phyloP scores from a whole-genome alignment of 805 yeast genomes.

The Ogataea nitratoaversa region DNA sequence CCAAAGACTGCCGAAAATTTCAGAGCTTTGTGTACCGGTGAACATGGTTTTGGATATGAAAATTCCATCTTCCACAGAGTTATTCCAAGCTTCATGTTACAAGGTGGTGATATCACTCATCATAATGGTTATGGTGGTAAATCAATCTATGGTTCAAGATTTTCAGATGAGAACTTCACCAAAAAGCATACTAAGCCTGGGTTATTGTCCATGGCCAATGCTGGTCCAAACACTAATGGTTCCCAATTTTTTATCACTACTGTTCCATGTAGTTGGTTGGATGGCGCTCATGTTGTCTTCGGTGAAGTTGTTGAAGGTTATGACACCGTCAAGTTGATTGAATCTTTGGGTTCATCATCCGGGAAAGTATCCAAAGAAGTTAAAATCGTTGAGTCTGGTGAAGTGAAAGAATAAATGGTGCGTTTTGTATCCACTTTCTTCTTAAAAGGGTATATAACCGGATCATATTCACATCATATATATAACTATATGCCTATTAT shows the following conservation, averaged over 20 bases:
- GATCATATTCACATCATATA: no score
- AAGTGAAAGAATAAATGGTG: conserved; percentile 33
- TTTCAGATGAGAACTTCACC: conserved; percentile 72
- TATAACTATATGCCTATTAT: no score
- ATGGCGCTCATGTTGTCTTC: conserved; percentile 92
- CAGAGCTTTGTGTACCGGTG: conserved; percentile 87
- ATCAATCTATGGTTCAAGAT: conserved; percentile 75
- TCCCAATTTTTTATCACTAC: conserved; percentile 97
- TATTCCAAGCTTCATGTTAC: conserved; percentile 93
- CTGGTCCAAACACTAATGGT: conserved; percentile 98
- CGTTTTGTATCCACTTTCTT: not conserved
- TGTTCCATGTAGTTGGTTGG: conserved; percentile 81
- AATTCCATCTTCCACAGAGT: conserved; percentile 92
- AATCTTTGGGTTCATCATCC: conserved; percentile 50
- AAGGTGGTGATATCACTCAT: conserved; percentile 84
- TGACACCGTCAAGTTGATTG: conserved; percentile 83
- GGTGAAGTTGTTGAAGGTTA: conserved; percentile 87
- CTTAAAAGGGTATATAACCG: no score
- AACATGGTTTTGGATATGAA: conserved; percentile 87
- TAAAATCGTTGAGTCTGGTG: conserved; percentile 54
- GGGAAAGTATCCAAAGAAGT: conserved; percentile 47
- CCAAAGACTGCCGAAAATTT: conserved; percentile 97
- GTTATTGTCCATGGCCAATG: conserved; percentile 93
- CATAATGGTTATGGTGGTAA: conserved; percentile 92
- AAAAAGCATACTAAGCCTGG: conserved; percentile 74